A percentile compares a stretch with the other conserved stretches of the same genome.
phyloP scores from a whole-genome alignment of 2,329 filamentous ascomycete species.

The Cephalotrichum gorgonifer region DNA sequence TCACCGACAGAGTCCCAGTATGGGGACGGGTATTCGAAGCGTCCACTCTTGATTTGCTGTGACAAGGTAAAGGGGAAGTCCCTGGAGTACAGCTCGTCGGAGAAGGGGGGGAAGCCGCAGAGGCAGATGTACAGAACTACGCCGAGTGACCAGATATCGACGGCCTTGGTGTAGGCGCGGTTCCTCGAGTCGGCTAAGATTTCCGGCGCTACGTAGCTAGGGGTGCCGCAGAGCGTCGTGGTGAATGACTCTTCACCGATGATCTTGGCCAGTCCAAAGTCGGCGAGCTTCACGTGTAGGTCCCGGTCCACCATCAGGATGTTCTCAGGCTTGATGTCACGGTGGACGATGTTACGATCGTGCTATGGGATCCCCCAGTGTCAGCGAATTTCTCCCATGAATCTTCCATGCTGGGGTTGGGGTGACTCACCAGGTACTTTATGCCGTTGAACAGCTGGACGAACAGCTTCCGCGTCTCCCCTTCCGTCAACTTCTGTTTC shows the following conservation, averaged over 20 bases:
- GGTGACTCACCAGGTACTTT: constrained; percentile 75
- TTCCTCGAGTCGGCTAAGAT: constrained; percentile 75
- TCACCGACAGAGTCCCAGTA: constrained; percentile 92
- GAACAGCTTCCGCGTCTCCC: constrained; percentile 78
- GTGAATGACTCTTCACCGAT: constrained; percentile 98
- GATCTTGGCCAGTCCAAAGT: constrained; percentile 96
- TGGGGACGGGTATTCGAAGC: constrained; percentile 90
- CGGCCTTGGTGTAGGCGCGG: constrained; percentile 85
- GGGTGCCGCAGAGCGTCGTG: constrained; percentile 92
- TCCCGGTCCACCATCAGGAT: constrained; percentile 82
- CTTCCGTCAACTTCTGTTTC: constrained; percentile 79
- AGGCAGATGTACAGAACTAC: constrained; percentile 96
- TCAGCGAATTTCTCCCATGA: background rate
- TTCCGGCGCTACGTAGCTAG: constrained; percentile 92
- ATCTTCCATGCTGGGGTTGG: background rate
- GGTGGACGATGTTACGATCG: constrained; percentile 92
- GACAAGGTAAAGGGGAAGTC: constrained; percentile 81
- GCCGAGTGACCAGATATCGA: constrained; percentile 95
- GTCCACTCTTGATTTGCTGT: constrained; percentile 80
- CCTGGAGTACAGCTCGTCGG: constrained; percentile 70
- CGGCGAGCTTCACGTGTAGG: constrained; percentile 80
- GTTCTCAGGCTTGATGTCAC: constrained; percentile 96
- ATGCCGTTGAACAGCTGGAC: constrained; percentile 85
- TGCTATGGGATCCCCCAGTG: constrained; percentile 48
- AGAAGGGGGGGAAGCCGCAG: constrained; percentile 94